Percentiles rank a stretch among this genome's conserved stretches.
phyloP scores from a whole-genome alignment of 495 filamentous ascomycete genomes.

The Hyaloscypha bicolor region DNA sequence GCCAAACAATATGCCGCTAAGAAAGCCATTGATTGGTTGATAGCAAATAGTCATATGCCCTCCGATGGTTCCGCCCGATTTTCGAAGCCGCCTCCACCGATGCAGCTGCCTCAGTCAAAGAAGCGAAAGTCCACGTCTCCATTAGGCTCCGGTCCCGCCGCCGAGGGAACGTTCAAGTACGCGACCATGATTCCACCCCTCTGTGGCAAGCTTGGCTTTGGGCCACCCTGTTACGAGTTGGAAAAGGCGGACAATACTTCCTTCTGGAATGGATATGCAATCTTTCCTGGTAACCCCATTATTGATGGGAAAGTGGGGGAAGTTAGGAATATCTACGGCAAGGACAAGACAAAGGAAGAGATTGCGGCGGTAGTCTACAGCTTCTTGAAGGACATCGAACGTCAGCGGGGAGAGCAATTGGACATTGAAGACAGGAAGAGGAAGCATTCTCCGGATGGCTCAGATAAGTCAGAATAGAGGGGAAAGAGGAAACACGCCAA shows the following conservation, averaged over 20 bases:
- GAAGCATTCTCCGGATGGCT: neutral
- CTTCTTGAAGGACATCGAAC: constrained; percentile 37
- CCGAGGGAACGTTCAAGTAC: neutral
- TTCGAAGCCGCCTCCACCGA: constrained; percentile 12
- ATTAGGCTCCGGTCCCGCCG: neutral
- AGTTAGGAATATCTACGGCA: constrained; percentile 44
- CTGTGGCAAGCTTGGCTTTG: constrained; percentile 23
- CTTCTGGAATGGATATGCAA: constrained; percentile 33
- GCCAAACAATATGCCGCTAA: constrained; percentile 30
- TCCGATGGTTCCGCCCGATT: constrained; percentile 24
- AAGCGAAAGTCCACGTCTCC: neutral
- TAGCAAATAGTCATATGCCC: constrained; percentile 27
- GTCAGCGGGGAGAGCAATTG: constrained; percentile 22
- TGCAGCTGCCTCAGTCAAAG: neutral
- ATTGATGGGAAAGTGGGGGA: constrained; percentile 41
- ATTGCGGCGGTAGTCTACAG: constrained; percentile 39
- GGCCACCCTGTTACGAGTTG: constrained; percentile 22
- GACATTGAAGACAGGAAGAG: constrained; percentile 20
- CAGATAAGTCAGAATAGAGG: neutral
- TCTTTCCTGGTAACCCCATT: constrained; percentile 34
- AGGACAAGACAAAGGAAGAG: constrained; percentile 50
- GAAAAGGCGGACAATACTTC: constrained; percentile 15
- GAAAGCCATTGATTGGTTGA: constrained; percentile 29
- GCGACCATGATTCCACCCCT: constrained; percentile 23
- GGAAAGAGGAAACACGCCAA: neutral